These are phyloP conservation scores for Allantophomopsis lycopodina DNA, from an alignment of 2,329 filamentous ascomycete species.

Conservation along the genomic window DNA sequence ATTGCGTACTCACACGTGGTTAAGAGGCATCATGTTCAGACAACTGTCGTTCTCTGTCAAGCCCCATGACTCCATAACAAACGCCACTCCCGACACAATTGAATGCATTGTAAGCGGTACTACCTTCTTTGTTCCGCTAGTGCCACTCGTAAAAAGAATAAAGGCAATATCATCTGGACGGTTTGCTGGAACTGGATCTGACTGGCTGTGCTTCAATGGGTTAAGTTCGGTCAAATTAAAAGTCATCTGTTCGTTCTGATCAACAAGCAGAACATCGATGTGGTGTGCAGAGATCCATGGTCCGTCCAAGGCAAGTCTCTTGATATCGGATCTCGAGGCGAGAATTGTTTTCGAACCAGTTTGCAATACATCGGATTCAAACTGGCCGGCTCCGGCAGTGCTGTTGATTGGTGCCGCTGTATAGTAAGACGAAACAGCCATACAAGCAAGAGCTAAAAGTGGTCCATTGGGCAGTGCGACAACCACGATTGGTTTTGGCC, in stretches of 20 bases:
- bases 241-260: conserved; percentile 22
- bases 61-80: conserved; percentile 39
- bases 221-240: conserved; percentile 16
- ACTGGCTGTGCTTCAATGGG: conserved; percentile 4
- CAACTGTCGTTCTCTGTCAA: conserved; percentile 31
- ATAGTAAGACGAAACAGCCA: conserved; percentile 34
- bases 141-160: conserved; percentile 42
- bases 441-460: conserved; percentile 32
- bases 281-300: conserved; percentile 18
- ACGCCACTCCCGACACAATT: conserved; percentile 33
- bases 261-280: conserved; percentile 25
- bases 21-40: conserved; percentile 45
- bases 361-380: conserved; percentile 33
- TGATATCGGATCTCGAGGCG: conserved; percentile 25
- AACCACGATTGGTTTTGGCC: conserved; percentile 28
- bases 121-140: conserved; percentile 42
- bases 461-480: conserved; percentile 39
- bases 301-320: conserved; percentile 23
- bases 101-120: conserved; percentile 37
- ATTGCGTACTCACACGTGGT: conserved; percentile 31
- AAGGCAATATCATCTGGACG: conserved; percentile 30
- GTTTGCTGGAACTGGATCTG: conserved; percentile 17
- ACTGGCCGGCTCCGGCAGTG: conserved; percentile 32
- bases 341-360: conserved; percentile 31
- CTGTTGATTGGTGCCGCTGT: conserved; percentile 37